Evolutionary conservation across 306 rosid genomes (phyloP), one percentile per base, ranked within the genome.

Genomic region (Argentina anserina): DNA sequence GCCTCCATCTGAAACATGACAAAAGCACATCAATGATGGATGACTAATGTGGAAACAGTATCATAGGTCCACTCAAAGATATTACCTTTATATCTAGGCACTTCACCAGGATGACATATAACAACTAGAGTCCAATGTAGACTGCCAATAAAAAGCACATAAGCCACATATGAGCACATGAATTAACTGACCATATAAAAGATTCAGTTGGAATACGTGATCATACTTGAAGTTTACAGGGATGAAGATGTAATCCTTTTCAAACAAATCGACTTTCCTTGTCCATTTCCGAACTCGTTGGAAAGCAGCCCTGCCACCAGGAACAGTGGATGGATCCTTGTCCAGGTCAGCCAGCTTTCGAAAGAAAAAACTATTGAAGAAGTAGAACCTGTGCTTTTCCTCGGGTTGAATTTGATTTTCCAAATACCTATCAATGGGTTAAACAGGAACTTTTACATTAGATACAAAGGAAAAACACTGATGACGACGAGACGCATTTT

Each of bases 231-330:
- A 93, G 83, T 93, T 93, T 74, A 93, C 84, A 61, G 98, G 98
- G 83, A 93, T 90, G 84, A 93, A 93, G 87, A 93, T 79, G 80
- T 87, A 93, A 73, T 93, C 96, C 86, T 90, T 93, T 75, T 80
- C 88, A 82, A 93, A 93, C 74, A 93, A 85, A 75, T 87, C 83
- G 29, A 93, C 87, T 89, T 91, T 93, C 86, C 98, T 84, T 2
- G 98, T 93, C 98, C 98, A 93, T 82, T 93, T 93, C 59, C 96
- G 92, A 80, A 93, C 97, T 42, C 98, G 97, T 46, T 87, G 85
- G 85, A 93, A 93, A 70, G 98, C 96, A 78, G 94, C 97, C 81
- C 85, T 84, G 72, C 90, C 98, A 75, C 91, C 97, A 65, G 94
- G 84, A 79, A 89, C 89, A 81, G 93, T 87, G 26, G 96, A 83